Conservation (phyloP, 1,284 basidiomycete genomes). For the Heterobasidion irregulare region DNA sequence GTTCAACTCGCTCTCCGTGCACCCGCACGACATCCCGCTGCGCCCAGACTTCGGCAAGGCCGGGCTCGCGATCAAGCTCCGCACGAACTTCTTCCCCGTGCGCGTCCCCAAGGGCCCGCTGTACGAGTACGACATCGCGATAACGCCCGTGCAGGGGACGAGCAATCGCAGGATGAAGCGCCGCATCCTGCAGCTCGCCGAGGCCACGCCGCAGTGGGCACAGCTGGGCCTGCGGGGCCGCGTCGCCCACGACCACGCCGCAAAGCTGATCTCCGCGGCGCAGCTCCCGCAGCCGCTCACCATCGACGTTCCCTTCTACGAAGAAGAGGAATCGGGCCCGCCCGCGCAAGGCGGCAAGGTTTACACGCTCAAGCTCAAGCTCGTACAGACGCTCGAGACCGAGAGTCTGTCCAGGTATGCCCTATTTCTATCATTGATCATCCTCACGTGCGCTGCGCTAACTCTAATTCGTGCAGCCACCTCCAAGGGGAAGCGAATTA, state of each 20-base stretch:
- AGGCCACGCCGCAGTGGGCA: conserved; percentile 47
- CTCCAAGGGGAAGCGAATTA: conserved; percentile 51
- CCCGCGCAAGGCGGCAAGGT: conserved; percentile 32
- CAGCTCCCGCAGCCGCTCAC: conserved; percentile 48
- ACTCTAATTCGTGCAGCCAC: conserved; percentile 32
- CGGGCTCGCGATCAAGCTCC: conserved; percentile 52
- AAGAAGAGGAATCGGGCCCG: conserved; percentile 54
- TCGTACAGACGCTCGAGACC: conserved; percentile 49
- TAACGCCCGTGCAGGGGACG: conserved; percentile 44
- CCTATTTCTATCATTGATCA: not conserved
- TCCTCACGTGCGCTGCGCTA: not conserved
- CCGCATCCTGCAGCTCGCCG: conserved; percentile 67
- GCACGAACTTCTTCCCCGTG: conserved; percentile 72
- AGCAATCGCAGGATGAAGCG: conserved; percentile 49
- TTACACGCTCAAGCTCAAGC: conserved; percentile 58
- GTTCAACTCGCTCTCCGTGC: conserved; percentile 34
- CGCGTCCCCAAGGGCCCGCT: conserved; percentile 50
- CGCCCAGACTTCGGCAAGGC: conserved; percentile 60
- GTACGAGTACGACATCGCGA: conserved; percentile 62
- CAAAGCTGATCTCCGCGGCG: conserved; percentile 53
- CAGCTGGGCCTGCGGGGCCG: conserved; percentile 37
- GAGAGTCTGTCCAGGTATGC: conserved; percentile 46
- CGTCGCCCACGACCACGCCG: conserved; percentile 64
- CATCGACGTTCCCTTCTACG: conserved; percentile 50
- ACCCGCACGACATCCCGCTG: conserved; percentile 44